phyloP scores from a whole-genome alignment of 108 stramenopile genomes.

The Fragilariopsis cylindrus region DNA sequence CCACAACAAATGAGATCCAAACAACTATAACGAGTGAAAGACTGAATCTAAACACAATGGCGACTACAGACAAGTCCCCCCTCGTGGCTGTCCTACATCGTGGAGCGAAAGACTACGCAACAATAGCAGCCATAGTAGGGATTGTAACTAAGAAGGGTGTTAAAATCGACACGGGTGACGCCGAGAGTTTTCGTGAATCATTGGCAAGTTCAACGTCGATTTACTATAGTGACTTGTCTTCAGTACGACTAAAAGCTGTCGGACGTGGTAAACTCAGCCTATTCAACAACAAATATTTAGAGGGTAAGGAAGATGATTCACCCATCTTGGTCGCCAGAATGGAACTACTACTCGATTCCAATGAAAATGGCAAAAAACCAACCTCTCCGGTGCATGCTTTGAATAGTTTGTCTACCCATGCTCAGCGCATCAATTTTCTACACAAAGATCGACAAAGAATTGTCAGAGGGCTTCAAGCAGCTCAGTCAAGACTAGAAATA shows the following conservation, averaged over 20 bases:
- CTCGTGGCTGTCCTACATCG: constrained; percentile 44
- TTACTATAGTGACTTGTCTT: constrained; percentile 13
- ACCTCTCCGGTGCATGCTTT: constrained; percentile 52
- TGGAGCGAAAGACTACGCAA: constrained; percentile 41
- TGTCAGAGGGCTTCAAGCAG: constrained; percentile 43
- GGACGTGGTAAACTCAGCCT: constrained; percentile 51
- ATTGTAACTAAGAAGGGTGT: constrained; percentile 9
- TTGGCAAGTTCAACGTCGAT: constrained; percentile 10
- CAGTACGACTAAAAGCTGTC: constrained; percentile 54
- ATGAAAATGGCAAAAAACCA: constrained; percentile 2
- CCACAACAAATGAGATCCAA: constrained; percentile 12
- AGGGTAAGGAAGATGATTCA: constrained; percentile 29
- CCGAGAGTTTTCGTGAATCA: constrained; percentile 38
- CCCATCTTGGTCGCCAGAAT: constrained; percentile 64
- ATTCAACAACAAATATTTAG: background rate
- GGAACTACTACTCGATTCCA: constrained; percentile 42
- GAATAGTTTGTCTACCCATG: constrained; percentile 42
- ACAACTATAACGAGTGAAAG: background rate
- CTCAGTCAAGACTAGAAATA: constrained; percentile 41
- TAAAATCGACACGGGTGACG: constrained; percentile 21
- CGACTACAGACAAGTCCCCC: constrained; percentile 49
- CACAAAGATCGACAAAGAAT: constrained; percentile 62
- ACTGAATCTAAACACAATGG: constrained; percentile 5
- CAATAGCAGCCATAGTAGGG: constrained; percentile 63
- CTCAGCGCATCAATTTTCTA: constrained; percentile 46